Conservation (phyloP, 2,329 filamentous ascomycete genomes). For the Ophiocordyceps camponoti-saundersi region DNA sequence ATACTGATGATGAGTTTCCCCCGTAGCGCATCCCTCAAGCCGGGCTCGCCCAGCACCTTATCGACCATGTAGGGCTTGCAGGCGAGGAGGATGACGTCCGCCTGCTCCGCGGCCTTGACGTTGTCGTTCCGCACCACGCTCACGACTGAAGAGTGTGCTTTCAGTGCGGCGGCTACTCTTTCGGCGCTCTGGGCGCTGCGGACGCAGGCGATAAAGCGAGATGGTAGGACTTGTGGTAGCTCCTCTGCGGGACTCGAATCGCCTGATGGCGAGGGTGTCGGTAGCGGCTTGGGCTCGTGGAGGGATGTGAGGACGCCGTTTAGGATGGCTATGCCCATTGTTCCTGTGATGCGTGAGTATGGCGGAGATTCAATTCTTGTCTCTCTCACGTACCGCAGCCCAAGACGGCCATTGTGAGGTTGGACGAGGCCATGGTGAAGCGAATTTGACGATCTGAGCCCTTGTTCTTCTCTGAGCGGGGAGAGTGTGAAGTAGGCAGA, state of each 20-base stretch:
- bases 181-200: slow-evolving; percentile 51
- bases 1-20: slow-evolving; percentile 75
- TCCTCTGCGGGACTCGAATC: slow-evolving; percentile 27
- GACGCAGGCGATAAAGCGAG: slow-evolving; percentile 68
- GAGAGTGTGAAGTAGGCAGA: no score
- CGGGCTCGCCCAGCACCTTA: slow-evolving; percentile 47
- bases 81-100: slow-evolving; percentile 59
- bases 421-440: slow-evolving; percentile 7
- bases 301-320: slow-evolving; percentile 63
- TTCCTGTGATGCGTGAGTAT: slow-evolving; percentile 31
- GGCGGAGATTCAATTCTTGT: background rate
- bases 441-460: background rate
- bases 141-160: slow-evolving; percentile 43
- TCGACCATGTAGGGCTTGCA: slow-evolving; percentile 68
- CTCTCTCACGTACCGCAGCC: slow-evolving; percentile 50
- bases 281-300: slow-evolving; percentile 26
- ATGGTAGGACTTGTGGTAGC: slow-evolving; percentile 43
- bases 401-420: slow-evolving; percentile 61
- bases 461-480: background rate
- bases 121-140: slow-evolving; percentile 58
- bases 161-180: slow-evolving; percentile 48
- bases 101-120: slow-evolving; percentile 44
- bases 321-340: slow-evolving; percentile 73
- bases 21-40: slow-evolving; percentile 54
- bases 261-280: slow-evolving; percentile 21